Evolutionary conservation across 495 filamentous ascomycete species (phyloP), one percentile per base, ranked within the genome.

Genomic region (Penicillium herquei): DNA sequence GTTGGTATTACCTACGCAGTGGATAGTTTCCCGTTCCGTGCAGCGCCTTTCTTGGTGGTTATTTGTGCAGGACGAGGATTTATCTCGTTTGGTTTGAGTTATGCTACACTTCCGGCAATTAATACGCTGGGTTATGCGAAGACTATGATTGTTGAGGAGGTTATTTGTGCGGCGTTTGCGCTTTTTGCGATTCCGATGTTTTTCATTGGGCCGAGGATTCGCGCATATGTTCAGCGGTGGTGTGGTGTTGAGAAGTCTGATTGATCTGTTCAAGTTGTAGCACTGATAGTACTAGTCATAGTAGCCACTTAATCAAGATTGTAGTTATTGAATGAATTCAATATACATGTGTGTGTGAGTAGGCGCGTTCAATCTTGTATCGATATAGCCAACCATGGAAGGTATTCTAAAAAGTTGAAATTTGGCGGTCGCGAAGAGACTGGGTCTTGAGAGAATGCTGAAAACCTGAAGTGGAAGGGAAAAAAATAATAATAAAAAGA

Each of bases 101-200:
- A 93, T 68, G 92, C 92, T 68, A 68, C 87, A 3, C 92, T 89
- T 64, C 84, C 85, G 9, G 82, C 85, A 12, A 76, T 93, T 50
- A 73, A 89, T 6, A 93, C 90, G 2, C 87, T 96, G 50, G 91
- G 91, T 0, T 95, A 91, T 65, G 91, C 52, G 77, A 34, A 54
- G 9, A 59, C 57, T 3, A 59, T 59, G 57, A 49, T 59, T 44
- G 37, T 56, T 10, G 57, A 59, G 37, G 48, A 26, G 1, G 37
- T 56, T n/a, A 59, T 59, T 11, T 59, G 57, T 43, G 57, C 16
- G 7, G 41, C 42, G 3, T 32, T 59, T 1, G 46, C 57, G 6
- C 16, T 59, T 3, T 13, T 59, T 11, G 32, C 57, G 18, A 42
- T 59, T 32, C 57, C 57, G 7, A 35, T 59, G 14, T 59, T 42